Conservation (phyloP, 2,329 filamentous ascomycete genomes). For the Fusarium sp. region DNA sequence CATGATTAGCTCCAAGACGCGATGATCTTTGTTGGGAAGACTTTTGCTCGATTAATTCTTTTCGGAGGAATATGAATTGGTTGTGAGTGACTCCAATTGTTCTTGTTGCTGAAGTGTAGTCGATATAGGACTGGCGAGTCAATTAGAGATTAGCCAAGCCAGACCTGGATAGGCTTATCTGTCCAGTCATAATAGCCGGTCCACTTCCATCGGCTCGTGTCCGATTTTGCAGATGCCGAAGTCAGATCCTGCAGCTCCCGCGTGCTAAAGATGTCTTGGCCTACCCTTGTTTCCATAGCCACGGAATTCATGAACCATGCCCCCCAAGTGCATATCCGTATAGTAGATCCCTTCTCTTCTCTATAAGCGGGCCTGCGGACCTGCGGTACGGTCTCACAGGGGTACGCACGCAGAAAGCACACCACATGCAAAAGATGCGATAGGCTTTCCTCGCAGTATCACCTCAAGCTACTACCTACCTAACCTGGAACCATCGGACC, state of each 20-base stretch:
- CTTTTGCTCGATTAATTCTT: conserved; percentile 3
- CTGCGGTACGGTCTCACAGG: conserved; percentile 16
- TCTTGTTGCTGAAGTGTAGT: neutral
- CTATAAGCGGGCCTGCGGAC: conserved; percentile 27
- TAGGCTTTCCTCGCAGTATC: conserved; percentile 20
- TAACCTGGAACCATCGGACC: conserved; percentile 5
- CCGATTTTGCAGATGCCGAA: conserved; percentile 35
- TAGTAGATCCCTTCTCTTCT: conserved; percentile 22
- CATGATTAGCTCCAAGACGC: conserved; percentile 18
- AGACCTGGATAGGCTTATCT: neutral
- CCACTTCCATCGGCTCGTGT: conserved; percentile 26
- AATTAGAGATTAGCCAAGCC: neutral
- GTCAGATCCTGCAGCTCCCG: conserved; percentile 40
- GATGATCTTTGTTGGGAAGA: conserved; percentile 27
- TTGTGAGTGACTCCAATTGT: neutral
- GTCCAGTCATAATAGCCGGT: neutral
- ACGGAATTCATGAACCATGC: conserved; percentile 17
- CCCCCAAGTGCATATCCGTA: neutral
- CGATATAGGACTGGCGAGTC: neutral
- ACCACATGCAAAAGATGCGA: neutral
- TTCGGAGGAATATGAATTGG: neutral
- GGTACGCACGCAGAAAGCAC: conserved; percentile 15
- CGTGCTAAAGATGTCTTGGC: conserved; percentile 38
- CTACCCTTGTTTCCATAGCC: conserved; percentile 33
- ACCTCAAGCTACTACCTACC: conserved; percentile 2